Evolutionary conservation across 2,329 filamentous ascomycete species (phyloP).

Genomic region (Tolypocladium amazonense): DNA sequence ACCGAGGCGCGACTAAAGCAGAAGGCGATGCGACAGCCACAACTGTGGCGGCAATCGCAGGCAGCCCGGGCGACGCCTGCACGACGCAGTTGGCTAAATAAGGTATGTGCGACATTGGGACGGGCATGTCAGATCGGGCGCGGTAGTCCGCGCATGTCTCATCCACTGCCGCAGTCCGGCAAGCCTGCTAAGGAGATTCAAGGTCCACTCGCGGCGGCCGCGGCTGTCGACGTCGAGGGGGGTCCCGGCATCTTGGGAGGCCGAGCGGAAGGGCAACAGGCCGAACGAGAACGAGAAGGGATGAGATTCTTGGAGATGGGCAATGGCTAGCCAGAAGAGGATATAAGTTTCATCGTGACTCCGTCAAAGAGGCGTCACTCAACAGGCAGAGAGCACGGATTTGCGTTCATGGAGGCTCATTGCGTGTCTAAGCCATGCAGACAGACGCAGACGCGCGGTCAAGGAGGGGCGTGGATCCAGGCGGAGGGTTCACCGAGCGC

Average conservation of each 20-base stretch:
- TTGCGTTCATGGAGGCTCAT: not conserved
- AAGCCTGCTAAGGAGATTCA: not conserved
- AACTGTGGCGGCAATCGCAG: not conserved
- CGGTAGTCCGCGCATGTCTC: not conserved
- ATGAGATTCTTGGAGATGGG: not conserved
- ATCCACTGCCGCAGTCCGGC: not conserved
- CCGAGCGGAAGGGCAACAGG: not conserved
- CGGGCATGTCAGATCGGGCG: not conserved
- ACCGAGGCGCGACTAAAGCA: not conserved
- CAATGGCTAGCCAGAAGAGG: constrained; percentile 1
- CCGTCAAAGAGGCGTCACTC: not conserved
- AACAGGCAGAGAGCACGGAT: not conserved
- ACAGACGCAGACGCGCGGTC: not conserved
- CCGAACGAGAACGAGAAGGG: not conserved
- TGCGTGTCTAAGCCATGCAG: not conserved
- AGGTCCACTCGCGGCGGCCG: not conserved
- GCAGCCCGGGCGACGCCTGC: not conserved
- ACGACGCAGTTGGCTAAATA: not conserved
- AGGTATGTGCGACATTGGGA: not conserved
- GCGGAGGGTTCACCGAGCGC: not conserved
- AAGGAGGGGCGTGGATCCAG: not conserved
- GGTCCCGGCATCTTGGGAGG: not conserved
- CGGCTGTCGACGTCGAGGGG: not conserved
- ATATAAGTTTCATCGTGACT: not conserved
- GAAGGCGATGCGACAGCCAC: not conserved